Evolutionary conservation across 768 basidiomycete species (phyloP), one percentile per base, ranked within the genome.

Genomic region (Amyloporia xantha): DNA sequence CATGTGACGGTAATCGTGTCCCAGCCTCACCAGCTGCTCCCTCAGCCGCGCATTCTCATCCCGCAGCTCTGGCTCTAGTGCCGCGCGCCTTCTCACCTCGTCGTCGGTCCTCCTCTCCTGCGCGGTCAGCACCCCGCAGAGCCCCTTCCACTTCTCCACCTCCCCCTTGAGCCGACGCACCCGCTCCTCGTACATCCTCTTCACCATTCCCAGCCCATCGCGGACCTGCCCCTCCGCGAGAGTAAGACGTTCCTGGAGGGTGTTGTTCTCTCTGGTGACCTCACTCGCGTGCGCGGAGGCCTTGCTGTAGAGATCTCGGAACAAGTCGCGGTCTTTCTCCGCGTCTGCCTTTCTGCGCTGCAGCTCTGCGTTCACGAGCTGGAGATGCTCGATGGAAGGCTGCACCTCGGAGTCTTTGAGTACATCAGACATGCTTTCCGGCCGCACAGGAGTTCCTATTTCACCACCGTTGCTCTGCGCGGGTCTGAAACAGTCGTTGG

Each of bases 171-270:
- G 62, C 23, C 64, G 62, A 47, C 74, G 66, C 27, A 79, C 56
- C 9, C 77, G 73, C 45, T 64, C 66, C 54, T 77, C 72, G 54
- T 77, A 82, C 7, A 75, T 71, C 4, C 66, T 64, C 50, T 70
- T 72, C 24, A 84, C 66, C 52, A 71, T 63, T 5, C 68, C 71
- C 3, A 86, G 71, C 2, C 84, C 86, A 6, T 70, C 71, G 40
- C 57, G 64, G 0, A 77, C 75, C 58, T 81, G 82, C 10, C 63
- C 69, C 58, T 80, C 77, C 13, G 57, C 56, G 27, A 56, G 44
- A 36, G 52, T 41, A 0, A 50, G 56, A 20, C 62, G 54, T 50
- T 60, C 58, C n/a, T 48, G 46, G 11, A 64, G 59, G 48, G 48
- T 51, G 51, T 56, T 54, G 56, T 64, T 64, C 53, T 64, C 62